These are phyloP conservation scores for Nigrograna mackinnonii DNA, from an alignment of 2,329 filamentous ascomycete species.

Conservation along the genomic window DNA sequence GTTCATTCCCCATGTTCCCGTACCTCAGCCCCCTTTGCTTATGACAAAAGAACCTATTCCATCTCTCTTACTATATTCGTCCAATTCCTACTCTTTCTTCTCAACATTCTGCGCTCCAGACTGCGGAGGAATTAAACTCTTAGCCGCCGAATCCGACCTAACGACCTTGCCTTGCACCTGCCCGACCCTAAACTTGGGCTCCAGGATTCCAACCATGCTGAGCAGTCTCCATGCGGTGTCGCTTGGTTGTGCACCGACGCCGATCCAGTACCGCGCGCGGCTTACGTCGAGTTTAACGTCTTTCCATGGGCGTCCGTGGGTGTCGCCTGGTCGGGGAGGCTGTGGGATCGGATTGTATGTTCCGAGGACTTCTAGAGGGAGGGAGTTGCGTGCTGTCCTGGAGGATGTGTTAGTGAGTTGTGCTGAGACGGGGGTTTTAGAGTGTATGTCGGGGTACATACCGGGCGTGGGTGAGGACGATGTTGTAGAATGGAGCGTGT, in stretches of 20 bases:
- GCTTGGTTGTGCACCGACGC: slow-evolving; percentile 92
- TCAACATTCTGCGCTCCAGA: background rate
- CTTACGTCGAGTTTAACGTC: slow-evolving; percentile 84
- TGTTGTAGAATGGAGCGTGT: slow-evolving; percentile 95
- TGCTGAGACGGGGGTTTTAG: background rate
- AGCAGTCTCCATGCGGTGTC: slow-evolving; percentile 87
- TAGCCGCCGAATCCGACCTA: slow-evolving; percentile 31
- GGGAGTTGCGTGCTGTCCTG: slow-evolving; percentile 83
- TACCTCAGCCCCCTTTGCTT: too few relatives aligned
- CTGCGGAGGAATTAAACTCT: slow-evolving; percentile 25
- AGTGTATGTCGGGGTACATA: slow-evolving; percentile 46
- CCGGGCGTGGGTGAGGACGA: slow-evolving; percentile 92
- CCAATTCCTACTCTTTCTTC: too few relatives aligned
- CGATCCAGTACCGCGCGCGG: slow-evolving; percentile 92
- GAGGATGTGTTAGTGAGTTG: slow-evolving; percentile 1
- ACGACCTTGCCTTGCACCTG: slow-evolving; percentile 36
- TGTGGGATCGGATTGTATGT: slow-evolving; percentile 67
- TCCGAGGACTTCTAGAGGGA: slow-evolving; percentile 87
- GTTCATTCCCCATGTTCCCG: too few relatives aligned
- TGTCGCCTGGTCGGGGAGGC: slow-evolving; percentile 52
- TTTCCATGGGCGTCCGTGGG: slow-evolving; percentile 72
- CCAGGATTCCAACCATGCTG: slow-evolving; percentile 63
- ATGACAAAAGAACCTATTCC: too few relatives aligned
- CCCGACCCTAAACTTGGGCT: slow-evolving; percentile 38
- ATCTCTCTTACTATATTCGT: too few relatives aligned